A percentile compares a stretch with the other conserved stretches of the same genome.
phyloP scores from a whole-genome alignment of 192 early-diverging fungal genomes.

The Coemansia sp. region DNA sequence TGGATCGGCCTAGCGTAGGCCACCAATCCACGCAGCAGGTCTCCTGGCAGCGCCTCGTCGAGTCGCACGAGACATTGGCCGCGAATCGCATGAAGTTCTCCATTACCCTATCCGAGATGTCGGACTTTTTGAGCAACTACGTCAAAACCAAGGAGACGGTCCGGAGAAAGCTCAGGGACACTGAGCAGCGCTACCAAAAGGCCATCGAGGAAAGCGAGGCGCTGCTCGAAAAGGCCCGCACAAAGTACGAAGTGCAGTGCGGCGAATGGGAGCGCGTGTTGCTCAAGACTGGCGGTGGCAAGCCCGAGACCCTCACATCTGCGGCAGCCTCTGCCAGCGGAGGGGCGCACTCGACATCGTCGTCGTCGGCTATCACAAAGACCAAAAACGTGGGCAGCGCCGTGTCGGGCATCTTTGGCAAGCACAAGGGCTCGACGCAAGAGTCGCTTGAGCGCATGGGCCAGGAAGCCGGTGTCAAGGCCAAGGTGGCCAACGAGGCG shows the following conservation, averaged over 20 bases:
- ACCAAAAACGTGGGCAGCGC: constrained; percentile 45
- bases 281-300: constrained; percentile 42
- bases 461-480: constrained; percentile 87
- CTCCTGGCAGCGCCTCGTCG: constrained; percentile 74
- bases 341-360: background rate
- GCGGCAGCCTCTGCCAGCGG: background rate
- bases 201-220: constrained; percentile 77
- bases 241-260: constrained; percentile 77
- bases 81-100: constrained; percentile 81
- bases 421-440: constrained; percentile 48
- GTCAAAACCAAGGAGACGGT: constrained; percentile 49
- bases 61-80: constrained; percentile 84
- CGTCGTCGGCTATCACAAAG: constrained; percentile 18
- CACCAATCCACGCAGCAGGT: constrained; percentile 69
- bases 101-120: constrained; percentile 66
- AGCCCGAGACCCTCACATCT: constrained; percentile 5
- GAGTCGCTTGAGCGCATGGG: constrained; percentile 76
- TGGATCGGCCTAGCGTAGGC: constrained; percentile 52
- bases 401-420: constrained; percentile 53
- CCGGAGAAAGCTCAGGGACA: constrained; percentile 75
- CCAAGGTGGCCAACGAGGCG: constrained; percentile 74
- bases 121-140: constrained; percentile 75
- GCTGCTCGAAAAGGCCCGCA: constrained; percentile 81
- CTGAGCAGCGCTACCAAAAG: constrained; percentile 74
- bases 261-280: constrained; percentile 87